These are phyloP conservation scores for Jatropha curcas DNA, from an alignment of 345 rosid species.

Conservation along the genomic window DNA sequence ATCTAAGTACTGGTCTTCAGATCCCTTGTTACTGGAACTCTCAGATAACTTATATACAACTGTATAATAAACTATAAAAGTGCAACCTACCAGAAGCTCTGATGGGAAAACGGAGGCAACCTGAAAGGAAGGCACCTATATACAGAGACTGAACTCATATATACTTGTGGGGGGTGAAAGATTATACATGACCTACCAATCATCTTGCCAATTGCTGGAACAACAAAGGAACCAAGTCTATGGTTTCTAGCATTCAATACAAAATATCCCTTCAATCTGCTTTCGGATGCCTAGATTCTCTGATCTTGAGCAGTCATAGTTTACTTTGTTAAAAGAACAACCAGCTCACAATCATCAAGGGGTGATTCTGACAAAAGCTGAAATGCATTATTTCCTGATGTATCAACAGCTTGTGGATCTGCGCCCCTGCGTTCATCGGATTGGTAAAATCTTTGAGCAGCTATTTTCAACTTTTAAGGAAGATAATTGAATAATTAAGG, in stretches of 20 bases:
- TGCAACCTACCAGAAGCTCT: background rate
- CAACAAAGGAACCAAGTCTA: background rate
- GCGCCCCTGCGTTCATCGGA: constrained; percentile 56
- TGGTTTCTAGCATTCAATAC: background rate
- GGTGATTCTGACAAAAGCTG: constrained; percentile 44
- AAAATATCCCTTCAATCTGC: background rate
- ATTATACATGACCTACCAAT: background rate
- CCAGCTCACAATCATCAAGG: constrained; percentile 44
- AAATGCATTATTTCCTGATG: constrained; percentile 43
- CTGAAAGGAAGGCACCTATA: constrained; percentile 11
- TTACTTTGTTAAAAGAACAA: constrained; percentile 42
- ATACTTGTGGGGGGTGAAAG: background rate
- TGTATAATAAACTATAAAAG: background rate
- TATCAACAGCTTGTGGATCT: constrained; percentile 52
- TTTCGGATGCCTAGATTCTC: background rate
- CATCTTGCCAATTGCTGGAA: background rate
- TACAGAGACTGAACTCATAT: background rate
- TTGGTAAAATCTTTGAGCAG: constrained; percentile 5
- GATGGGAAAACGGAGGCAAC: background rate
- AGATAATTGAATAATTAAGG: background rate
- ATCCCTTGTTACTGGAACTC: background rate
- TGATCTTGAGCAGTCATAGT: constrained; percentile 1
- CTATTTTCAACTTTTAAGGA: background rate
- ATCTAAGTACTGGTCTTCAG: background rate
- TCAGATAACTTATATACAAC: background rate